phyloP scores from a whole-genome alignment of 345 rosid genomes.

The Linum usitatissimum region DNA sequence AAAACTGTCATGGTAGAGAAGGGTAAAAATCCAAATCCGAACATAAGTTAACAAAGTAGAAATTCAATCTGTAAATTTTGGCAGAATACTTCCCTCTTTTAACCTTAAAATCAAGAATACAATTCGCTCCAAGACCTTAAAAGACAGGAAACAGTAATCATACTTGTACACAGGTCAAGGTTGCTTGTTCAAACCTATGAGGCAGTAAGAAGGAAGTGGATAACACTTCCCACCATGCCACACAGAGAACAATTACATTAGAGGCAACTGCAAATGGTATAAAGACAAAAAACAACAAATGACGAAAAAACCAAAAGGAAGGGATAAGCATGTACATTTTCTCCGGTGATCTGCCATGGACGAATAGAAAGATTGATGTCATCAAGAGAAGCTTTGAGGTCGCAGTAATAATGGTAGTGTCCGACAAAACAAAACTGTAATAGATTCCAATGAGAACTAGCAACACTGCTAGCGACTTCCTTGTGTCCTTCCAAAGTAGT shows the following conservation, averaged over 20 bases:
- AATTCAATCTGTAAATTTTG: not conserved
- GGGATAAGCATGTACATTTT: constrained; percentile 38
- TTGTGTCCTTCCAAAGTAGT: constrained; percentile 79
- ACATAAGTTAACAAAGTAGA: too few relatives aligned
- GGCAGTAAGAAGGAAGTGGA: not conserved
- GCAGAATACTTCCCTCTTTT: not conserved
- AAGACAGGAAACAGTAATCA: not conserved
- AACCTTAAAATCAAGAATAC: not conserved
- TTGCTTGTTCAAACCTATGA: not conserved
- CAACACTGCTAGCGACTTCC: constrained; percentile 40
- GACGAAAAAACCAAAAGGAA: constrained; percentile 9
- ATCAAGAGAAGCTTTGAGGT: constrained; percentile 55
- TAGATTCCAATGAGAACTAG: constrained; percentile 48
- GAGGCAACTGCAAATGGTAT: not conserved
- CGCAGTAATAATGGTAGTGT: constrained; percentile 45
- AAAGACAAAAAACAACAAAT: not conserved
- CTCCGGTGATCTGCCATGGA: constrained; percentile 74
- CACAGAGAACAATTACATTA: not conserved
- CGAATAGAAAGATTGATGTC: constrained; percentile 45
- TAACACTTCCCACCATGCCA: not conserved
- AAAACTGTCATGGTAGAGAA: too few relatives aligned
- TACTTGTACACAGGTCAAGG: not conserved
- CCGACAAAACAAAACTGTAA: constrained; percentile 58
- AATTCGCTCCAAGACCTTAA: not conserved
- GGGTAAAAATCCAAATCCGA: too few relatives aligned